Base-by-base conservation (phyloP, 805 yeast genomes). In the Starmerella etchellsii region DNA sequence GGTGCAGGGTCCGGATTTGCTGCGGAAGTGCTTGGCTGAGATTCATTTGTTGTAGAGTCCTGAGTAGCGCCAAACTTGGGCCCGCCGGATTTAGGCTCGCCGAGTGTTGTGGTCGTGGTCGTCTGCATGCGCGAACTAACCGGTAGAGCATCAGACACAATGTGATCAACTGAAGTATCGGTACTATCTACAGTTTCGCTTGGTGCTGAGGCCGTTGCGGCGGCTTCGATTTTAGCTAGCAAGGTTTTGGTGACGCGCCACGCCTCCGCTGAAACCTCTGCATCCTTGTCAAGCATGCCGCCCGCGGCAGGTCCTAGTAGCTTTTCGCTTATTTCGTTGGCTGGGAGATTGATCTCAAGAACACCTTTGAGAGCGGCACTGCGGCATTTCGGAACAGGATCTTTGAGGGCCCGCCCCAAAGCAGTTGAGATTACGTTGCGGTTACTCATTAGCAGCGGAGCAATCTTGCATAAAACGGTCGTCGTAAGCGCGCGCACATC, bases 371-470 rank as follows among this genome's bases (percentile, higher is more conserved):
- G 64, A 0, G 95, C 84, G 3, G 79, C 81, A 54, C 77, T 58
- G 48, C 91, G 70, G 13, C 93, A 75, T 7, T 81, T 84, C 2
- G 76, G 68, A 53, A 74, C 76, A 0, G 87, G 70, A 58, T 88
- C 98, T 52, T 76, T 77, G 34, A 88, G 66, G 0, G 94, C 80
- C 52, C 85, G 78, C 2, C 82, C 72, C 51, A 81, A 79, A 0
- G 96, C 97, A 1, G 95, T 84, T 2, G 84, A 76, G 36, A 91
- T 63, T 2, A 91, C 94, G 9, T 82, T 68, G 43, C 87, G 68
- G 1, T 65, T 62, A 65, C 74, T 75, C n/a, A n/a, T n/a, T 50
- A 84, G 69, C 43, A 66, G 61, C 25, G 67, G 58, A 0, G 91
- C 76, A 34, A 84, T 73, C 40, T 73, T 73, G 31, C 80, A 74